Evolutionary conservation across 1,139 yeast genomes (phyloP).

Genomic region (Candida labiduridarum): DNA sequence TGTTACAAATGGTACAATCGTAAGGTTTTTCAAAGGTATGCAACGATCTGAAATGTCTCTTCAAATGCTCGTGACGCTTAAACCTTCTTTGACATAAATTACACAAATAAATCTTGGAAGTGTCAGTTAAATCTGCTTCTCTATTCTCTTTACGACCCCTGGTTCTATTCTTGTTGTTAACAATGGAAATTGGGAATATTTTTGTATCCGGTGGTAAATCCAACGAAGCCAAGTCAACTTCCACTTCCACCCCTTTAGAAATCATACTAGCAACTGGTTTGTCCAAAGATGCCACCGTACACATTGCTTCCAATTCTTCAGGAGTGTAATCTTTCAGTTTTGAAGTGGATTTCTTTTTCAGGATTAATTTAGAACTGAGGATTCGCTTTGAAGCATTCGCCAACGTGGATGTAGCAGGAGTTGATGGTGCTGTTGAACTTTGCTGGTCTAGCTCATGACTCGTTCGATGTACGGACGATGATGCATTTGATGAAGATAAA

Average conservation of each 20-base stretch:
- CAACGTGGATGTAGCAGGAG: conserved; percentile 21
- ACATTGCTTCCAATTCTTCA: conserved; percentile 11
- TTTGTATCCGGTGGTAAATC: conserved; percentile 47
- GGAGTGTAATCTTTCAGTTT: conserved; percentile 13
- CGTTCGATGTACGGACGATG: conserved; percentile 14
- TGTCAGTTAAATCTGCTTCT: conserved; percentile 47
- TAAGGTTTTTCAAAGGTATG: conserved; percentile 78
- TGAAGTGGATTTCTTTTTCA: conserved; percentile 25
- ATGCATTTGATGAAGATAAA: conserved; percentile 24
- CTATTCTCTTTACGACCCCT: conserved; percentile 52
- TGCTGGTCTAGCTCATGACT: conserved; percentile 7
- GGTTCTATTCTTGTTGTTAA: conserved; percentile 38
- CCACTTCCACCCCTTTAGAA: conserved; percentile 40
- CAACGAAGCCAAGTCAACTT: conserved; percentile 42
- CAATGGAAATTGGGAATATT: conserved; percentile 37
- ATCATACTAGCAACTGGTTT: conserved; percentile 28
- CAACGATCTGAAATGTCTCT: conserved; percentile 73
- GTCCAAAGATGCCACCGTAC: conserved; percentile 15
- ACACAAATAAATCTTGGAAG: conserved; percentile 44
- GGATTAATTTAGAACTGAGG: conserved; percentile 41
- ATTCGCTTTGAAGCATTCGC: conserved; percentile 44
- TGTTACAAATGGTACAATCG: conserved; percentile 68
- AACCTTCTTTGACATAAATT: conserved; percentile 62
- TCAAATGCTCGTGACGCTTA: conserved; percentile 78
- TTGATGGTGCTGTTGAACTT: conserved; percentile 7